Base-by-base conservation (phyloP, 2,329 filamentous ascomycete species). In the Zasmidium citrigriseum region DNA sequence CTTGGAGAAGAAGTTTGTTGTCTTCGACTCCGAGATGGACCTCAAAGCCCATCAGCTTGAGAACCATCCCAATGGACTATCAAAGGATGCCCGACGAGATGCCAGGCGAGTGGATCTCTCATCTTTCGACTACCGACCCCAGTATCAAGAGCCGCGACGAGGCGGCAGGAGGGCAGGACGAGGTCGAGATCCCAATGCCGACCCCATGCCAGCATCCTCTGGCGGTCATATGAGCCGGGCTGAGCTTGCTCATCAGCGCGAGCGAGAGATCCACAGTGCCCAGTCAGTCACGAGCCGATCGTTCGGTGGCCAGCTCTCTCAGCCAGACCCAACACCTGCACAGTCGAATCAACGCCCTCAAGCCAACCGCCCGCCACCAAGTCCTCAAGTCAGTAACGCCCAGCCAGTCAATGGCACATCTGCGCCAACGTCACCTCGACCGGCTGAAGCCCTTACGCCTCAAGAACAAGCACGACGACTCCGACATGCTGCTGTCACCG, bases 1-100 rank as follows among this genome's bases (percentile, higher is more conserved):
- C 69, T 73, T 95, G 70, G 95, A 98, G 67, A 96, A 96, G 83
- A 98, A 97, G 73, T 97, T 98, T 72, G 89, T 98, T 25, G 95
- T 98, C 0, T 99, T 99, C 67, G 91, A 91, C 55, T 93, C 92
- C 0, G 91, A 97, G 70, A 87, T 99, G 81, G 95, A 99, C 69
- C 78, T 99, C 48, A 96, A 98, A 73, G 95, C 89, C 2, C 95
- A 99, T 76, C 91, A 96, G 72, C 77, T 99, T 10, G 88, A 89
- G 67, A 85, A 88, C 54, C 95, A 99, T 71, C 91, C 88, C 0
- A 86, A 87, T 66, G 85, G 88, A 0, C 74, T 96, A 22, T 91
- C 91, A 9, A 97, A 96, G 69, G 89, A 93, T 65, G 87, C 89
- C 1, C 82, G 92, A 56, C 83, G 91, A 68, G 93, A 97, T 72